Evolutionary conservation across 345 rosid genomes (phyloP).

Genomic region (Brassica rapa): DNA sequence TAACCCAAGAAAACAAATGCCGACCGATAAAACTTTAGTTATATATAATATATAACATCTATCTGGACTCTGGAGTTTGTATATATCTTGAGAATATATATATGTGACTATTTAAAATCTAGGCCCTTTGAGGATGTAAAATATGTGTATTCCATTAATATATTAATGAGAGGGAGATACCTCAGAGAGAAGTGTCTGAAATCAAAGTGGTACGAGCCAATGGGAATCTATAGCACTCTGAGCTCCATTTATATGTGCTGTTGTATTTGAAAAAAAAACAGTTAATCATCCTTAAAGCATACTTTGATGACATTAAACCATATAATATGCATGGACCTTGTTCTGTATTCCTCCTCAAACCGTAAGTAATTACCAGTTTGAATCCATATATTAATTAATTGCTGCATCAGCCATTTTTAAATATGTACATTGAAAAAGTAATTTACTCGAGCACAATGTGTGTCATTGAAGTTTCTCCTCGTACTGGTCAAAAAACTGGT

Average conservation of each 20-base stretch:
- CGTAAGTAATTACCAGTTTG: neutral
- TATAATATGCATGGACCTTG: neutral
- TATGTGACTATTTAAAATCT: neutral
- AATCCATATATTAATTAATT: neutral
- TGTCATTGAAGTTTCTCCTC: neutral
- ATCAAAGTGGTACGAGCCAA: constrained; percentile 29
- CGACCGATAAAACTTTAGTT: neutral
- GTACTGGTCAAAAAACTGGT: constrained; percentile 7
- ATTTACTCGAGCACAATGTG: neutral
- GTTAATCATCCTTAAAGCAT: neutral
- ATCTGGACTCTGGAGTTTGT: neutral
- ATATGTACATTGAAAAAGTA: neutral
- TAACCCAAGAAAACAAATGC: neutral
- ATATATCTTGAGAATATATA: neutral
- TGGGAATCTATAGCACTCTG: constrained; percentile 18
- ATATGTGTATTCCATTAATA: neutral
- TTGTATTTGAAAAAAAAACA: neutral
- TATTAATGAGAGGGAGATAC: constrained; percentile 15
- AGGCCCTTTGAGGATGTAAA: neutral
- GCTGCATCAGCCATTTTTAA: neutral
- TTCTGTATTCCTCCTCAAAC: neutral
- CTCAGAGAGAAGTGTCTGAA: constrained; percentile 32
- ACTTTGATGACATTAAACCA: constrained; percentile 4
- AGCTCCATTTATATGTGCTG: constrained; percentile 14
- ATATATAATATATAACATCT: neutral